A percentile compares a stretch with the other conserved stretches of the same genome.
Evolutionary conservation across 768 basidiomycete genomes (phyloP).

Genomic region (Mycena vitilis): DNA sequence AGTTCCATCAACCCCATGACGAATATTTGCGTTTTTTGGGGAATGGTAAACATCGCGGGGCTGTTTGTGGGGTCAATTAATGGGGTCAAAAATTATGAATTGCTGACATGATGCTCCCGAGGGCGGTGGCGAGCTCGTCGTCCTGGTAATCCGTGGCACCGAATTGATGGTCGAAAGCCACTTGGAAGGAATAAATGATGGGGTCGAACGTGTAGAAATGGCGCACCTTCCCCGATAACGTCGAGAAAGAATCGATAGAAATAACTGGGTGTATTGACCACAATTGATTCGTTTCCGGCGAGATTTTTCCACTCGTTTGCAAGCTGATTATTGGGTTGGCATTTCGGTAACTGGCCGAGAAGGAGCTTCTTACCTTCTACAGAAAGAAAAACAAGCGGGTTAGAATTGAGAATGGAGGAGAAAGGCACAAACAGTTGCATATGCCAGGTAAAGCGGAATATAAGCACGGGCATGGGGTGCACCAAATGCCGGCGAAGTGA

Average conservation of each 20-base stretch:
- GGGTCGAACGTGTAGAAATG: too few relatives aligned
- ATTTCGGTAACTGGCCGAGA: too few relatives aligned
- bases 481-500: slow-evolving; percentile 68
- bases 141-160: slow-evolving; percentile 9
- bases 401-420: slow-evolving; percentile 36
- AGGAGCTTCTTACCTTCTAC: not conserved
- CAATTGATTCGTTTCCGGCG: slow-evolving; percentile 52
- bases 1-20: slow-evolving; percentile 16
- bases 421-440: slow-evolving; percentile 50
- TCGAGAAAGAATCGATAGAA: slow-evolving; percentile 63
- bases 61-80: slow-evolving; percentile 3
- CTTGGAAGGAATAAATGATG: not conserved
- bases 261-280: slow-evolving; percentile 63
- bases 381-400: slow-evolving; percentile 31
- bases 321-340: slow-evolving; percentile 46
- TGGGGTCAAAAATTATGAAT: not conserved
- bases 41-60: slow-evolving; percentile 1
- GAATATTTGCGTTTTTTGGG: slow-evolving; percentile 6
- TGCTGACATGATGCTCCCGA: slow-evolving; percentile 19
- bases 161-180: slow-evolving; percentile 23
- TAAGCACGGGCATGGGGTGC: slow-evolving; percentile 62
- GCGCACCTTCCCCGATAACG: slow-evolving; percentile 61
- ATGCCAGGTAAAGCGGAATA: slow-evolving; percentile 59
- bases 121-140: not conserved
- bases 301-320: slow-evolving; percentile 64